Evolutionary conservation across 192 early-diverging fungal genomes (phyloP).

Genomic region (Coemansia sp.): DNA sequence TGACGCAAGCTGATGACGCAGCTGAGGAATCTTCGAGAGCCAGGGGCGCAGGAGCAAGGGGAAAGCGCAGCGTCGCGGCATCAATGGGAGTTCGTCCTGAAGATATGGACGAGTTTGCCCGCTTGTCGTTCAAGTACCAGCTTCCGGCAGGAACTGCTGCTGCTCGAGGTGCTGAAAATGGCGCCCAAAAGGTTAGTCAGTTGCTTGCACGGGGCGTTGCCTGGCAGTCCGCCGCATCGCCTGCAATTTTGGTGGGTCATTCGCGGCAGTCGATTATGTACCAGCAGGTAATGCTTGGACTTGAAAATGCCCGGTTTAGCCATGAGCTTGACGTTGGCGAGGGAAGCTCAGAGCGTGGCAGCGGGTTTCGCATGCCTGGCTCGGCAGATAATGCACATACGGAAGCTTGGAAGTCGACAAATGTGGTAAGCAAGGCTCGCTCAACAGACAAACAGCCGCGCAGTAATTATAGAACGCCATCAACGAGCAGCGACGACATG

Average conservation of each 20-base stretch:
- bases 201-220: conserved; percentile 34
- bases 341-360: background rate
- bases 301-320: conserved; percentile 37
- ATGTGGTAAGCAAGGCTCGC: background rate
- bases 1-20: conserved; percentile 1
- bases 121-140: conserved; percentile 37
- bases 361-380: conserved; percentile 15
- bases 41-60: conserved; percentile 2
- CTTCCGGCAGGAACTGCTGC: background rate
- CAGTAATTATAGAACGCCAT: background rate
- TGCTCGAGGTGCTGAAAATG: background rate
- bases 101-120: conserved; percentile 24
- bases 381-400: background rate
- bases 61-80: background rate
- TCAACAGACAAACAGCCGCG: background rate
- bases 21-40: background rate
- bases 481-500: conserved; percentile 14
- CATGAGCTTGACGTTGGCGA: conserved; percentile 5
- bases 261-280: conserved; percentile 28
- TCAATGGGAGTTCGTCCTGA: conserved; percentile 17
- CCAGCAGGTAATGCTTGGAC: conserved; percentile 31
- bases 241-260: conserved; percentile 19
- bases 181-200: conserved; percentile 7
- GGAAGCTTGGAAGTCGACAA: background rate
- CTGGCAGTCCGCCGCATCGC: conserved; percentile 42